These are phyloP conservation scores for Plasmodium adleri DNA, from an alignment of 169 alveolate genomes.

Conservation along the genomic window DNA sequence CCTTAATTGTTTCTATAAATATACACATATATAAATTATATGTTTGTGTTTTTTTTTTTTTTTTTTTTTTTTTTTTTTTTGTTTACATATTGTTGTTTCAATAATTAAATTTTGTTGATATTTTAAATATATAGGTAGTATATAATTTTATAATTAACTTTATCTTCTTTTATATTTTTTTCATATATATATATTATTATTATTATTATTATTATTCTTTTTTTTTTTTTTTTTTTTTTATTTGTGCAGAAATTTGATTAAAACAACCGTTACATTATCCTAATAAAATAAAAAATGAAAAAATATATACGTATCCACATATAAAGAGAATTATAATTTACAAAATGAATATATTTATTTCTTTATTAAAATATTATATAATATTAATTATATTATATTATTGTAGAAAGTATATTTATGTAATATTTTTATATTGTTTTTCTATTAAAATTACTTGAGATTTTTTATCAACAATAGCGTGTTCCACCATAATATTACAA, in stretches of 20 bases:
- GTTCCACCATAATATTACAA: conserved; percentile 85
- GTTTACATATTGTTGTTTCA: conserved; percentile 21
- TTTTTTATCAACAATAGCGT: conserved; percentile 80
- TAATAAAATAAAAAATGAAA: background rate
- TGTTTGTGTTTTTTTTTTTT: background rate
- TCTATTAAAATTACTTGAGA: conserved; percentile 80
- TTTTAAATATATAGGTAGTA: conserved; percentile 20
- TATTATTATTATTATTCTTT: background rate
- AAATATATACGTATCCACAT: background rate
- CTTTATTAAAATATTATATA: no score
- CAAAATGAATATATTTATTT: no score
- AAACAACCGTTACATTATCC: conserved; percentile 74
- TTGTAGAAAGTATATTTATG: no score
- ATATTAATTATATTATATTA: no score
- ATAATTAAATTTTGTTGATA: conserved; percentile 56
- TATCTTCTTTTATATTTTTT: conserved; percentile 32
- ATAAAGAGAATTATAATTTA: no score
- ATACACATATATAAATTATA: background rate
- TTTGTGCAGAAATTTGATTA: conserved; percentile 68
- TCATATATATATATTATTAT: background rate
- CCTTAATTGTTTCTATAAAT: background rate
- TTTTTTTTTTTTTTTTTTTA: conserved; percentile 12
- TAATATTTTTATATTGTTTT: no score
- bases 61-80: conserved; percentile 1
- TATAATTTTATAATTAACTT: background rate